Evolutionary conservation across 2,329 filamentous ascomycete species (phyloP), one percentile per base, ranked within the genome.

Genomic region (Nemania bipapillata): DNA sequence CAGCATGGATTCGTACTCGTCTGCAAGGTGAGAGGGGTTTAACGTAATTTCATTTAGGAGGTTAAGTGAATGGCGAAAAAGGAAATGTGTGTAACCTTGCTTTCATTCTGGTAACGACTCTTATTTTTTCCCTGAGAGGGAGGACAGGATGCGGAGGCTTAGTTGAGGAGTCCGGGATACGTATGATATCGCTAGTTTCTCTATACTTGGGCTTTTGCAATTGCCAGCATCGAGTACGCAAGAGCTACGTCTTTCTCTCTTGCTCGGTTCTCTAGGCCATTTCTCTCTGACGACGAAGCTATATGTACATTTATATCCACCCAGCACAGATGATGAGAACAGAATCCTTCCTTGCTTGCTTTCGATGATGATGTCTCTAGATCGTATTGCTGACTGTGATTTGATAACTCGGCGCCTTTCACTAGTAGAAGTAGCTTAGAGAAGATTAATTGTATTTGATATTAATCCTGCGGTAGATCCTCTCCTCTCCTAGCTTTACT

Each of bases 71-170:
- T 64, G 7, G 45, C 12, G 20, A 57, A 50, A 52, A 20, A 26
- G n/a, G 15, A 15, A 54, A 50, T n/a, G 28, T 52, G 30, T 32
- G 20, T 7, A 28, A 15, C 8, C 20, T 52, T 37, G 26, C 52
- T 59, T 45, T 59, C 20, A 15, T 59, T 35, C 47, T 59, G 62
- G 54, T 47, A 8, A 32, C 15, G 42, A 24, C n/a, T 4, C 24
- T 35, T 42, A 24, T 12, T 4, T 30, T 54, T 20, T 15, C 11
- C 22, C 24, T 12, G 37, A 30, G 40, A 37, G 60, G 30, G 17
- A 15, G 42, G 30, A 32, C 24, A 22, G 30, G 17, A 15, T 6
- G 22, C 24, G 30, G 24, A 37, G 49, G 59, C 4, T 50, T 8
- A 35, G 60, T 47, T 47, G 20, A 37, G 60, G 17, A 20, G 57